A percentile compares a stretch with the other conserved stretches of the same genome.
phyloP scores from a whole-genome alignment of 345 rosid genomes.

The Populus ilicifolia region DNA sequence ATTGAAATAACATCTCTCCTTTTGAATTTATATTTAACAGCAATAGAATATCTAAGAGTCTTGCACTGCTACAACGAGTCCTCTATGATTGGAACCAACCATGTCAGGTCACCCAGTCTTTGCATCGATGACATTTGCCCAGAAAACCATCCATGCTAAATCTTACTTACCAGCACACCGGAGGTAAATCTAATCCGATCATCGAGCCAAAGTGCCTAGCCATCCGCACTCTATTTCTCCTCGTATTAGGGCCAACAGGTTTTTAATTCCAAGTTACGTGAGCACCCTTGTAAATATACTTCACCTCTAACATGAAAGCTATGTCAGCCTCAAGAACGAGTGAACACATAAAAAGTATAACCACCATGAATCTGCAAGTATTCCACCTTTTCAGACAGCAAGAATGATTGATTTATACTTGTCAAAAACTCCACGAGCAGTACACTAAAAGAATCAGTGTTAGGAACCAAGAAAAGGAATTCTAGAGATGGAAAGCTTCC shows the following conservation, averaged over 20 bases:
- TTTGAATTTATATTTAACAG: too few relatives aligned
- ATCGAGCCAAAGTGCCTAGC: neutral
- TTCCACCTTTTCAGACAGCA: neutral
- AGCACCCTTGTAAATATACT: neutral
- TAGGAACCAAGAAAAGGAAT: neutral
- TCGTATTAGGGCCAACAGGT: neutral
- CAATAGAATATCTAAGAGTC: too few relatives aligned
- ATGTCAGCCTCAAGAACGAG: neutral
- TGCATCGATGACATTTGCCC: too few relatives aligned
- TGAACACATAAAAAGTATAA: neutral
- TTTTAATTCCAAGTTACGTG: neutral
- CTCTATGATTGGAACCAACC: too few relatives aligned
- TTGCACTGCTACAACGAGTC: too few relatives aligned
- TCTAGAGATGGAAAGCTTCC: neutral
- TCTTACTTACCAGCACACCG: neutral
- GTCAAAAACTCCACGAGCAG: neutral
- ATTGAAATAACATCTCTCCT: too few relatives aligned
- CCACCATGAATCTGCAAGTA: neutral
- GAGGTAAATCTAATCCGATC: neutral
- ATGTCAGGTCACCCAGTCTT: too few relatives aligned
- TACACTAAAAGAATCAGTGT: neutral
- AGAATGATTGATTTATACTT: neutral
- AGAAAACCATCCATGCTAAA: too few relatives aligned
- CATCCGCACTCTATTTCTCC: neutral
- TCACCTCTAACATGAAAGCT: neutral